These are phyloP conservation scores for Plectosphaerella sp. DNA, from an alignment of 2,329 filamentous ascomycete species.

Conservation along the genomic window DNA sequence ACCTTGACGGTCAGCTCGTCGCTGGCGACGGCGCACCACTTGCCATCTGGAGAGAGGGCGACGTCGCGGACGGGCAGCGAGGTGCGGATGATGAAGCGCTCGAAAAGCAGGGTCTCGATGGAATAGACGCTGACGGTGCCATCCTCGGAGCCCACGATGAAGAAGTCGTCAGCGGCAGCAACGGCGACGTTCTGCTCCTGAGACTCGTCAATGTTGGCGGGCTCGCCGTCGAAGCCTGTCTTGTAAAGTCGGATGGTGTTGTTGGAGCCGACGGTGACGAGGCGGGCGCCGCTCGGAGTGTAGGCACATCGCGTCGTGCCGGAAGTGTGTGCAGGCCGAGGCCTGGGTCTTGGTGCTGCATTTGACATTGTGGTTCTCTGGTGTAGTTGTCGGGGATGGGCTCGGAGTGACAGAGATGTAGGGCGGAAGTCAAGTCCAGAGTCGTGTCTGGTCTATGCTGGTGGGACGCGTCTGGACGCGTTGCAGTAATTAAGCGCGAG, in stretches of 20 bases:
- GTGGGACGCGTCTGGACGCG: constrained; percentile 33
- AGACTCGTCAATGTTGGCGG: constrained; percentile 85
- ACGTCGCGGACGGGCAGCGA: constrained; percentile 86
- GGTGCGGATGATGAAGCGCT: constrained; percentile 76
- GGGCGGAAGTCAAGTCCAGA: background rate
- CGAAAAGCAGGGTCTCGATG: constrained; percentile 68
- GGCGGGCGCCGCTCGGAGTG: constrained; percentile 78
- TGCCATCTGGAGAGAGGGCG: constrained; percentile 71
- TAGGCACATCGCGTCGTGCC: constrained; percentile 86
- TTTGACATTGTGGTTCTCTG: constrained; percentile 20
- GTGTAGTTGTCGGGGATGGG: background rate
- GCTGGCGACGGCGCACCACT: constrained; percentile 94
- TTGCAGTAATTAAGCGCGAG: constrained; percentile 16
- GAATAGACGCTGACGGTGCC: constrained; percentile 94
- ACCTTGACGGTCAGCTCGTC: constrained; percentile 91
- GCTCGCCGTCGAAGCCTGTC: constrained; percentile 88
- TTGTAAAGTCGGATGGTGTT: constrained; percentile 91
- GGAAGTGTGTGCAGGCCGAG: constrained; percentile 72
- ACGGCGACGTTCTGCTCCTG: constrained; percentile 82
- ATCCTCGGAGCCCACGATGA: constrained; percentile 87
- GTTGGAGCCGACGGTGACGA: constrained; percentile 90
- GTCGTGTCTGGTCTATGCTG: background rate
- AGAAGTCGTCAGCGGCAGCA: constrained; percentile 70
- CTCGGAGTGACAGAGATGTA: constrained; percentile 24
- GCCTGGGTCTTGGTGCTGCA: constrained; percentile 46